A percentile compares a stretch with the other conserved stretches of the same genome.
Evolutionary conservation across 768 basidiomycete species (phyloP).

Genomic region (Mycena belliarum): DNA sequence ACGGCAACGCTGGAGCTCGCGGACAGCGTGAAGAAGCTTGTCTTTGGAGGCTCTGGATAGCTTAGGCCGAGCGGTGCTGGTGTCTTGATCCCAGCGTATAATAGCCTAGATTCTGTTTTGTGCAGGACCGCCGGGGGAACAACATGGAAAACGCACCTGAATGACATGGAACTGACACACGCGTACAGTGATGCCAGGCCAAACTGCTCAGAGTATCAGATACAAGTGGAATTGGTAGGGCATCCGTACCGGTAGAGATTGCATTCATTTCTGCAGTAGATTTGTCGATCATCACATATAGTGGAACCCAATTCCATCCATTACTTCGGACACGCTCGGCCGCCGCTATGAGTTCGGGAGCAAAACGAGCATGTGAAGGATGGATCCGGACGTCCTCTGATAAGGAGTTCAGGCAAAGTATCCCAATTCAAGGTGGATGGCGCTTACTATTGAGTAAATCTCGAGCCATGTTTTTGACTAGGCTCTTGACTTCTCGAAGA

Average conservation of each 20-base stretch:
- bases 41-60: neutral
- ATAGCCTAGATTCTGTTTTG: neutral
- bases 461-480: slow-evolving; percentile 3
- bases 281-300: slow-evolving; percentile 22
- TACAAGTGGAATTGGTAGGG: too few relatives aligned
- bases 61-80: neutral
- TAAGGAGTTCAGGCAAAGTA: too few relatives aligned
- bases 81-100: slow-evolving; percentile 9
- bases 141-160: slow-evolving; percentile 6
- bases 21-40: slow-evolving; percentile 6
- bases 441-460: slow-evolving; percentile 1
- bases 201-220: neutral
- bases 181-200: slow-evolving; percentile 1
- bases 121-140: too few relatives aligned
- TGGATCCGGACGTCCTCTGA: neutral
- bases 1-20: slow-evolving; percentile 6
- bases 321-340: neutral
- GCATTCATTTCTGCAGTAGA: slow-evolving; percentile 7
- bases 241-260: neutral
- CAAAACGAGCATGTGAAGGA: neutral
- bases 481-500: neutral
- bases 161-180: slow-evolving; percentile 23
- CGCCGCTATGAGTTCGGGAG: neutral
- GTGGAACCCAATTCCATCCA: slow-evolving; percentile 6
- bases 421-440: too few relatives aligned